A percentile compares a stretch with the other conserved stretches of the same genome.
These are phyloP conservation scores for Plasmodium vinckei DNA, from an alignment of 169 alveolate species.

Conservation along the genomic window DNA sequence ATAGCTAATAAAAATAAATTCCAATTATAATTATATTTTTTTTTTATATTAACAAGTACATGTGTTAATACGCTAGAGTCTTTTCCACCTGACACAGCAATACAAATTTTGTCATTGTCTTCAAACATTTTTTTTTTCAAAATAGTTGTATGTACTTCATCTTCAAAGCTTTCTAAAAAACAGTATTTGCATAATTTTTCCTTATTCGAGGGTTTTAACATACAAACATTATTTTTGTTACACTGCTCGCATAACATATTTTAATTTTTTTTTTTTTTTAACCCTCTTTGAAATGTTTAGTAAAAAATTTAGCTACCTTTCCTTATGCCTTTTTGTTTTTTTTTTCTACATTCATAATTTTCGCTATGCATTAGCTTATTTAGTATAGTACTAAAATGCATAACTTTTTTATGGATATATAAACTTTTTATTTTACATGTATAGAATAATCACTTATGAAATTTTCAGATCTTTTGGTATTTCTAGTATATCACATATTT, in stretches of 20 bases:
- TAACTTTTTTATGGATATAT: no score
- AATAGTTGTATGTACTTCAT: slow-evolving; percentile 94
- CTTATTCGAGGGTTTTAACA: slow-evolving; percentile 93
- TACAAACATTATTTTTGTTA: slow-evolving; percentile 85
- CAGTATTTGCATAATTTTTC: slow-evolving; percentile 93
- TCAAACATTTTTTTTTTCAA: slow-evolving; percentile 78
- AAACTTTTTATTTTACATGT: no score
- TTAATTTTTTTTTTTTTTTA: neutral
- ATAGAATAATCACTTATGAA: no score
- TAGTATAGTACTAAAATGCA: no score
- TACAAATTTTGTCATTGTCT: slow-evolving; percentile 94
- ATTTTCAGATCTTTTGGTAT: no score
- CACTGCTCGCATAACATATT: slow-evolving; percentile 84
- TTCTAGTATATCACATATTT: no score
- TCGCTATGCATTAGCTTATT: neutral
- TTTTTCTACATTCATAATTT: neutral
- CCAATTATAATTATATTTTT: slow-evolving; percentile 92
- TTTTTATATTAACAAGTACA: slow-evolving; percentile 93
- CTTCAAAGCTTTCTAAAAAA: slow-evolving; percentile 94
- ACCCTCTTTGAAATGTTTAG: neutral
- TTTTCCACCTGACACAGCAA: slow-evolving; percentile 99
- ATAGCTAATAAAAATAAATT: slow-evolving; percentile 93
- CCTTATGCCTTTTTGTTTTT: neutral
- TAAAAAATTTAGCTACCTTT: neutral
- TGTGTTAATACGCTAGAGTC: slow-evolving; percentile 97